Conservation (phyloP, 1,284 basidiomycete species). For the Trametes polyzona region DNA sequence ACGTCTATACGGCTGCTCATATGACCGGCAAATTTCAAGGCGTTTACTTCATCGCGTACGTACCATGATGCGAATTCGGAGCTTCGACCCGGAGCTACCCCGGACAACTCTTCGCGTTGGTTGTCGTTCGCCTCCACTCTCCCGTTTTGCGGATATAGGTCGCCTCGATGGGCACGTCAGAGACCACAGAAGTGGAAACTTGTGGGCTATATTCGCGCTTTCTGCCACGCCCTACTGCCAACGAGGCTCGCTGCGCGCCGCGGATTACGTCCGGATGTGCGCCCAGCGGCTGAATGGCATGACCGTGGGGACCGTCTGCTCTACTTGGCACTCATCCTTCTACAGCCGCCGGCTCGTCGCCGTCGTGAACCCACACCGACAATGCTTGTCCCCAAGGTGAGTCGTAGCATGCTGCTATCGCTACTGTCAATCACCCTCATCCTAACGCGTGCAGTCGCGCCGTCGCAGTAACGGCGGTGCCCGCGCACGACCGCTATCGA, state of each 20-base stretch:
- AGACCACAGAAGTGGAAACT: neutral
- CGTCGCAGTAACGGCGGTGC: neutral
- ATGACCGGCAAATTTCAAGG: neutral
- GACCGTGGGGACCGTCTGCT: constrained; percentile 2
- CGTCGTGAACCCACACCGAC: neutral
- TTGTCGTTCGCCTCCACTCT: neutral
- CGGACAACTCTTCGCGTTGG: neutral
- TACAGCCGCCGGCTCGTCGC: constrained; percentile 5
- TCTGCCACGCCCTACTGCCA: constrained; percentile 1
- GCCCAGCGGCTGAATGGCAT: neutral
- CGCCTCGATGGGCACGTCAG: neutral
- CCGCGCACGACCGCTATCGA: neutral
- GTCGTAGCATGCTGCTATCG: neutral
- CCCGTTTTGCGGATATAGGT: neutral
- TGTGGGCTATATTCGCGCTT: neutral
- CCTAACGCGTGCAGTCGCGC: neutral
- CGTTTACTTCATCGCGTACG: neutral
- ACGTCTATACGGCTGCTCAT: neutral
- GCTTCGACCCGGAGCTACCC: neutral
- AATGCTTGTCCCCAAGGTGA: neutral
- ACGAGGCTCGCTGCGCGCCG: neutral
- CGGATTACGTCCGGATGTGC: constrained; percentile 3
- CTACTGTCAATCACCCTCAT: neutral
- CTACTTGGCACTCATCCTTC: neutral
- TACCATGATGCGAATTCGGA: neutral